Percentiles rank a stretch among this genome's conserved stretches.
Evolutionary conservation across 1,284 basidiomycete species (phyloP).

Genomic region (Heterobasidion parviporum): DNA sequence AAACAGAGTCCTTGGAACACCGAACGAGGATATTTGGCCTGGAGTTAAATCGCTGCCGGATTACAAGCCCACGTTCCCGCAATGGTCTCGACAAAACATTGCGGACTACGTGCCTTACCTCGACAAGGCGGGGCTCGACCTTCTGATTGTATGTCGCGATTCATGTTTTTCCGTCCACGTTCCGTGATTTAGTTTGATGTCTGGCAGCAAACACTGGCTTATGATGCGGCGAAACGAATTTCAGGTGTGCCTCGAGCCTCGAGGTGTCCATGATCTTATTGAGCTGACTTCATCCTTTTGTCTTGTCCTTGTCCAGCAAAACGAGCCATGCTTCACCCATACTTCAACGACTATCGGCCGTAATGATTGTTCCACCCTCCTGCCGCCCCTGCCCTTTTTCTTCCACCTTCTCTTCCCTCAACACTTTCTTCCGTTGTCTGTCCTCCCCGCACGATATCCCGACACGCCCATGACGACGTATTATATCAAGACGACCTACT

Average conservation of each 20-base stretch:
- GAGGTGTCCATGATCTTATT: neutral
- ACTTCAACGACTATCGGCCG: slow-evolving; percentile 53
- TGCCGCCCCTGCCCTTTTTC: neutral
- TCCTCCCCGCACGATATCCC: neutral
- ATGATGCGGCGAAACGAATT: slow-evolving; percentile 92
- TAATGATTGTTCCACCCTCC: slow-evolving; percentile 8
- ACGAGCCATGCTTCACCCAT: slow-evolving; percentile 77
- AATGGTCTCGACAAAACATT: slow-evolving; percentile 78
- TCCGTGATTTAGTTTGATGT: slow-evolving; percentile 3
- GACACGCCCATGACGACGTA: neutral
- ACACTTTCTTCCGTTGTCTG: neutral
- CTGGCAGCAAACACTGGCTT: slow-evolving; percentile 71
- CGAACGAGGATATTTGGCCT: slow-evolving; percentile 88
- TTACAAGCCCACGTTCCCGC: slow-evolving; percentile 95
- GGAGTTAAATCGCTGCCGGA: slow-evolving; percentile 87
- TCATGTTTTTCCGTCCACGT: neutral
- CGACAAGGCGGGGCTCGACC: slow-evolving; percentile 69
- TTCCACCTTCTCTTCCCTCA: neutral
- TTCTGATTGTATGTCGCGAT: slow-evolving; percentile 51
- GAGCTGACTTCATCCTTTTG: neutral
- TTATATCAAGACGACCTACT: neutral
- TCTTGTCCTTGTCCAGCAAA: slow-evolving; percentile 47
- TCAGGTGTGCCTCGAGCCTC: slow-evolving; percentile 51
- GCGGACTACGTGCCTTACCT: slow-evolving; percentile 57
- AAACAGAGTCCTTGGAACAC: slow-evolving; percentile 56